These are phyloP conservation scores for Aspergillus latus DNA, from an alignment of 2,329 filamentous ascomycete genomes.

Conservation along the genomic window DNA sequence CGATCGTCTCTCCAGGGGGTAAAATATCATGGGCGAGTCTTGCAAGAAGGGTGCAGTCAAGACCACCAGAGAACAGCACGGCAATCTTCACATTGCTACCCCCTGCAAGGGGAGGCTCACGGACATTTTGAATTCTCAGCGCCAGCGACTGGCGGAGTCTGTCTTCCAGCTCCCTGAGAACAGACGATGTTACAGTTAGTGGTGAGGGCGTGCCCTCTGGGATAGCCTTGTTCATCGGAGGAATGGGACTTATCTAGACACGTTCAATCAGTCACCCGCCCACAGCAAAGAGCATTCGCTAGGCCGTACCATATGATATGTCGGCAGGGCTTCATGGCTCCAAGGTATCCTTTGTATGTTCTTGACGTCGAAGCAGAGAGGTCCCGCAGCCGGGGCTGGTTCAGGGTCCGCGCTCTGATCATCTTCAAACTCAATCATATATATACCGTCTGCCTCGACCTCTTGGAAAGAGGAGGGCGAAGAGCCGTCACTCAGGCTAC, in stretches of 20 bases:
- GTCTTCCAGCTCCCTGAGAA: conserved; percentile 55
- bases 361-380: conserved; percentile 15
- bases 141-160: conserved; percentile 63
- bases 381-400: not conserved
- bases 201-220: conserved; percentile 31
- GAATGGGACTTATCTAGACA: conserved; percentile 43
- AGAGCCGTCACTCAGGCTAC: conserved; percentile 65
- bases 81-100: conserved; percentile 55
- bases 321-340: conserved; percentile 22
- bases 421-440: conserved; percentile 60
- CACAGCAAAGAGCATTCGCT: not conserved
- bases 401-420: not conserved
- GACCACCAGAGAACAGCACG: conserved; percentile 86
- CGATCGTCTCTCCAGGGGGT: conserved; percentile 67
- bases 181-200: conserved; percentile 45
- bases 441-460: conserved; percentile 80
- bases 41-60: conserved; percentile 89
- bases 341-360: conserved; percentile 31
- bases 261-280: conserved; percentile 10
- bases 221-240: conserved; percentile 44
- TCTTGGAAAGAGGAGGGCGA: conserved; percentile 64
- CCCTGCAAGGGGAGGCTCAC: conserved; percentile 50
- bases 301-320: conserved; percentile 27
- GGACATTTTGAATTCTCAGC: conserved; percentile 65
- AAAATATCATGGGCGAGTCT: conserved; percentile 76